These are phyloP conservation scores for Amesomyces nigricolor DNA, from an alignment of 2,329 filamentous ascomycete species.

Conservation along the genomic window DNA sequence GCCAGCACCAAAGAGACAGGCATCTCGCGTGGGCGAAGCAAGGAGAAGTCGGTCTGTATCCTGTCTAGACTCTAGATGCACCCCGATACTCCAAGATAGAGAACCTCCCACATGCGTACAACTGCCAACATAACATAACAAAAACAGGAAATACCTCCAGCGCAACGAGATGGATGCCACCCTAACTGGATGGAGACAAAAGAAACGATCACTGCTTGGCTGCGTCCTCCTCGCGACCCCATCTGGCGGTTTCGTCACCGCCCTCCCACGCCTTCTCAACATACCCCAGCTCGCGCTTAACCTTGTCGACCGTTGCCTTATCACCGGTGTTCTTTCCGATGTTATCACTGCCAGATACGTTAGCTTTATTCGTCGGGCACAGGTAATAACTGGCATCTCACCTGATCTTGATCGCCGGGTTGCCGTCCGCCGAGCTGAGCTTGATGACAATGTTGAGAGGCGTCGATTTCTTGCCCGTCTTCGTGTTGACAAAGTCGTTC, in stretches of 20 bases:
- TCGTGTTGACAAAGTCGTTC: constrained; percentile 77
- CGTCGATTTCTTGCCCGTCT: constrained; percentile 73
- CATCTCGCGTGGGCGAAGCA: no score
- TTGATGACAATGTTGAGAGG: constrained; percentile 99
- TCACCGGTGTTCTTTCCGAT: constrained; percentile 92
- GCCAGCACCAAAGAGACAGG: no score
- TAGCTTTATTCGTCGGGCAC: neutral
- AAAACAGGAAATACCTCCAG: no score
- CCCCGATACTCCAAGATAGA: neutral
- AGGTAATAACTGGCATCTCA: constrained; percentile 26
- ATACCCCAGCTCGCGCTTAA: constrained; percentile 84
- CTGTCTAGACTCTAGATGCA: neutral
- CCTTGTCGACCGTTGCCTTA: constrained; percentile 66
- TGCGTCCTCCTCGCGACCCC: constrained; percentile 53
- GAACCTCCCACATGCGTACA: neutral
- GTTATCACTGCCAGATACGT: constrained; percentile 55
- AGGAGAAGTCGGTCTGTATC: neutral
- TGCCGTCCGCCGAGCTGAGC: constrained; percentile 75
- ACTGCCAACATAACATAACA: neutral
- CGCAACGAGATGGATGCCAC: neutral
- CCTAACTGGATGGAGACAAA: neutral
- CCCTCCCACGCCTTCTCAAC: constrained; percentile 76
- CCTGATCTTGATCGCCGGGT: constrained; percentile 84
- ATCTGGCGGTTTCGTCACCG: constrained; percentile 77
- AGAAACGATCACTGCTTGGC: constrained; percentile 21